phyloP scores from a whole-genome alignment of 129 eudicot genomes.

The Pulicaria dysenterica region DNA sequence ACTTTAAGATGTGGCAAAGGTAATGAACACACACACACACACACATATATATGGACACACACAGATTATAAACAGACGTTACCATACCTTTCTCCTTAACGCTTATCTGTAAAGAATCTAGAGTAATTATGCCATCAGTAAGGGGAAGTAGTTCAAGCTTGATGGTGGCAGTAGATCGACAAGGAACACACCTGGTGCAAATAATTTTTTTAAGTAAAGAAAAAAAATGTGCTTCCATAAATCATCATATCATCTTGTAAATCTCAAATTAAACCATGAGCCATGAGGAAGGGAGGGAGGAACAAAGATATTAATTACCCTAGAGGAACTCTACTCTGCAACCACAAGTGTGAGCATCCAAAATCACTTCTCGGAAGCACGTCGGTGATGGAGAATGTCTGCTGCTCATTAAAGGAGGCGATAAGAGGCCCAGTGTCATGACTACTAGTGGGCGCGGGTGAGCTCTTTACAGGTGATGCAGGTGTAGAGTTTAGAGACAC shows the following conservation, averaged over 20 bases:
- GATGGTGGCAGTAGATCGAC: slow-evolving; percentile 80
- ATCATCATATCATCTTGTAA: slow-evolving; percentile 15
- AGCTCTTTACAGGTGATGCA: slow-evolving; percentile 42
- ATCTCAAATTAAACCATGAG: slow-evolving; percentile 5
- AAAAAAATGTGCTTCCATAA: slow-evolving; percentile 11
- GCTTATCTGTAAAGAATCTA: slow-evolving; percentile 80
- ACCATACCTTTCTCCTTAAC: slow-evolving; percentile 81
- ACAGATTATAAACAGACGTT: background rate
- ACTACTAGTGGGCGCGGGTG: slow-evolving; percentile 32
- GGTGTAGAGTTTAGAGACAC: slow-evolving; percentile 74
- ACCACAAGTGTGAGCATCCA: slow-evolving; percentile 92
- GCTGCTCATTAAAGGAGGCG: slow-evolving; percentile 47
- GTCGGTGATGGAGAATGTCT: slow-evolving; percentile 51
- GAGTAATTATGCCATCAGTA: slow-evolving; percentile 91
- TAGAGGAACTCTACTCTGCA: slow-evolving; percentile 93
- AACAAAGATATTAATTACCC: slow-evolving; percentile 58
- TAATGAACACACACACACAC: slow-evolving; percentile 16
- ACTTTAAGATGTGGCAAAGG: slow-evolving; percentile 2
- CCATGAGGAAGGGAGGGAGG: no score
- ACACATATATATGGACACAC: background rate
- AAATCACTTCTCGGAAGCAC: slow-evolving; percentile 76
- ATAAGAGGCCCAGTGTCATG: slow-evolving; percentile 46
- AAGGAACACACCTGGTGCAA: slow-evolving; percentile 73
- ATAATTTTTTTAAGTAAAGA: no score
- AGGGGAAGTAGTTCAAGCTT: slow-evolving; percentile 95